A percentile compares a stretch with the other conserved stretches of the same genome.
These are phyloP conservation scores for Borovskyia barvae DNA, from an alignment of 208 protist genomes.

Conservation along the genomic window DNA sequence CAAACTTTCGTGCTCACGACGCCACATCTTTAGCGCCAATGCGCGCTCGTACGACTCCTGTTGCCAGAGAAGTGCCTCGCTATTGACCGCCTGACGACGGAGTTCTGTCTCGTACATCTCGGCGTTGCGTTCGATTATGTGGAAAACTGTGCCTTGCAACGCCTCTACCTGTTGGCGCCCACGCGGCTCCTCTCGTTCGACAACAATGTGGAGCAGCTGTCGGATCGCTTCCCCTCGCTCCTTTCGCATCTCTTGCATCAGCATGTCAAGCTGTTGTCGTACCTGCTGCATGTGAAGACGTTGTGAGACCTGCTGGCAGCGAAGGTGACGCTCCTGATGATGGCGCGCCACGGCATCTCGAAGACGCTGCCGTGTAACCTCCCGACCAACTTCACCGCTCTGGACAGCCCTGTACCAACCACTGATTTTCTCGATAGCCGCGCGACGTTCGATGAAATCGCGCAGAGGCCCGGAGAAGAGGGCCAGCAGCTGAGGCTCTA, in stretches of 20 bases:
- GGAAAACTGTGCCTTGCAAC: slow-evolving; percentile 14
- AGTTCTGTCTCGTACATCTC: slow-evolving; percentile 8
- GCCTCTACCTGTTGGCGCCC: slow-evolving; percentile 11
- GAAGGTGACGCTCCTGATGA: slow-evolving; percentile 12
- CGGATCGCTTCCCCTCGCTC: slow-evolving; percentile 15
- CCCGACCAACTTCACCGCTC: slow-evolving; percentile 14
- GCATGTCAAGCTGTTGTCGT: slow-evolving; percentile 16
- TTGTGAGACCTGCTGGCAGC: slow-evolving; percentile 9
- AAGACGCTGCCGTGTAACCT: slow-evolving; percentile 13
- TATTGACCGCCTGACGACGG: slow-evolving; percentile 5
- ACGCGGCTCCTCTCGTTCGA: slow-evolving; percentile 18
- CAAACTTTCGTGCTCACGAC: slow-evolving; percentile 18
- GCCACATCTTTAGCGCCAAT: slow-evolving; percentile 24
- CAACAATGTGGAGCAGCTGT: slow-evolving; percentile 14
- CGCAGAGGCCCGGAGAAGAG: slow-evolving; percentile 19
- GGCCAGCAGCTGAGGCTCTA: slow-evolving; percentile 3
- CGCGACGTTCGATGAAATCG: slow-evolving; percentile 14
- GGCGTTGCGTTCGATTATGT: slow-evolving; percentile 21
- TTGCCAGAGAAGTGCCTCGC: slow-evolving; percentile 39
- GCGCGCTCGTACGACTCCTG: slow-evolving; percentile 49
- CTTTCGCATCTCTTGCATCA: slow-evolving; percentile 21
- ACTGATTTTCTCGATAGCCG: slow-evolving; percentile 14
- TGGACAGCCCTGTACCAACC: slow-evolving; percentile 15
- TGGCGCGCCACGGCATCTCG: slow-evolving; percentile 11
- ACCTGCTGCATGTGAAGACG: slow-evolving; percentile 24